Evolutionary conservation across 1,139 yeast species (phyloP), one percentile per base, ranked within the genome.

Genomic region (Eremothecium gossypii): DNA sequence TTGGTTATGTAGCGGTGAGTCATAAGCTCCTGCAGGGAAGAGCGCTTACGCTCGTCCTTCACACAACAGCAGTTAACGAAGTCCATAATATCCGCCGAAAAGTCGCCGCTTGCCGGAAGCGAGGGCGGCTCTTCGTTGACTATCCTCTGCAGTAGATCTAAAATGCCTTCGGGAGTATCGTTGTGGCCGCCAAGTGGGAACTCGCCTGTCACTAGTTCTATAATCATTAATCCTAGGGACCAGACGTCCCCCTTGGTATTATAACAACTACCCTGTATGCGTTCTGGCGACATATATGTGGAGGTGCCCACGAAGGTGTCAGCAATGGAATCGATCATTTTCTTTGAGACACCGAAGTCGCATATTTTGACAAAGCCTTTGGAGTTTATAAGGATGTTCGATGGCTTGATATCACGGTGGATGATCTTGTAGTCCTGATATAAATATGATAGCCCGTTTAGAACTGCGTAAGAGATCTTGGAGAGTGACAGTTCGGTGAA

Each of bases 291-390:
- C 98, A 91, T 91, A 58, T 91, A 91, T 1, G 95, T 86, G 1
- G 96, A 86, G 1, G 98, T 91, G 1, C 98, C 98, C 8, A 91
- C 97, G 69, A 91, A 91, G 0, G 97, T 91, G 53, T 91, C 96
- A 0, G 96, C 97, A 47, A 91, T 74, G 0, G 96, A 87, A 60
- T 89, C 87, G 45, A 86, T 84, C 45, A 91, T 71, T 59, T 87
- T 95, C 49, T 96, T 77, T 32, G 89, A 79, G 7, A 91, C 98
- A 9, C 98, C 97, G 66, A 89, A 89, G 64, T 89, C 97, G 63
- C 95, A 84, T 27, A 86, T 69, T 60, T 85, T 86, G 53, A 86
- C 78, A 50, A 78, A 80, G 14, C 96, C 96, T 49, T 73, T 74
- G 35, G 85, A 79, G 46, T 83, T 84, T 63, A 87, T 73, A 43